A percentile compares a stretch with the other conserved stretches of the same genome.
phyloP scores from a whole-genome alignment of 805 yeast species.

The Myxozyma mucilagina region DNA sequence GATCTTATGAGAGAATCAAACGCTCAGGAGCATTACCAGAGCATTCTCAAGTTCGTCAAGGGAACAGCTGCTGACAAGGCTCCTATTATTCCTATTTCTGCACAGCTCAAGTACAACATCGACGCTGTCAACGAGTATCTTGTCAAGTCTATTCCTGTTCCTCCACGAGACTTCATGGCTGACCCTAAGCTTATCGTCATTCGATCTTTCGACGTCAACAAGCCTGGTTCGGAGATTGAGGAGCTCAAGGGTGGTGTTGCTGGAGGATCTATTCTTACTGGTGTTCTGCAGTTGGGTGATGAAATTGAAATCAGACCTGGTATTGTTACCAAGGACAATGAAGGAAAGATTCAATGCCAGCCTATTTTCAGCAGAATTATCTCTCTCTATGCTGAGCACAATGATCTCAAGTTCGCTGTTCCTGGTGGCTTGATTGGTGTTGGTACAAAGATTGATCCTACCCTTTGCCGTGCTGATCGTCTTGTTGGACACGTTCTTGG shows the following conservation, averaged over 20 bases:
- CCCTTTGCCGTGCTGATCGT: slow-evolving; percentile 98
- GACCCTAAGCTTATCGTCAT: slow-evolving; percentile 95
- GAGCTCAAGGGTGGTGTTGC: slow-evolving; percentile 99
- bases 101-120: slow-evolving; percentile 96
- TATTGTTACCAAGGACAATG: slow-evolving; percentile 92
- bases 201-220: slow-evolving; percentile 97
- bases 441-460: slow-evolving; percentile 98
- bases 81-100: slow-evolving; percentile 97
- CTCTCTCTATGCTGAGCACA: slow-evolving; percentile 94
- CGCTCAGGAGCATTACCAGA: slow-evolving; percentile 92
- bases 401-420: slow-evolving; percentile 96
- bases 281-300: slow-evolving; percentile 96
- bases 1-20: slow-evolving; percentile 97
- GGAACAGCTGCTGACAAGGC: slow-evolving; percentile 99
- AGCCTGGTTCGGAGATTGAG: slow-evolving; percentile 96
- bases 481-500: slow-evolving; percentile 99
- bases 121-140: slow-evolving; percentile 98
- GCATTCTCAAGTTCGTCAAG: slow-evolving; percentile 86
- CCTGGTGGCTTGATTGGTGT: slow-evolving; percentile 99
- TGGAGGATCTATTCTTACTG: slow-evolving; percentile 96
- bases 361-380: slow-evolving; percentile 94
- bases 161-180: slow-evolving; percentile 90
- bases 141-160: slow-evolving; percentile 93
- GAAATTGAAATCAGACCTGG: slow-evolving; percentile 99
- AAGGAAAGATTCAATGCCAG: slow-evolving; percentile 84